A percentile compares a stretch with the other conserved stretches of the same genome.
Evolutionary conservation across 306 rosid species (phyloP).

Genomic region (Cucurbita moschata): DNA sequence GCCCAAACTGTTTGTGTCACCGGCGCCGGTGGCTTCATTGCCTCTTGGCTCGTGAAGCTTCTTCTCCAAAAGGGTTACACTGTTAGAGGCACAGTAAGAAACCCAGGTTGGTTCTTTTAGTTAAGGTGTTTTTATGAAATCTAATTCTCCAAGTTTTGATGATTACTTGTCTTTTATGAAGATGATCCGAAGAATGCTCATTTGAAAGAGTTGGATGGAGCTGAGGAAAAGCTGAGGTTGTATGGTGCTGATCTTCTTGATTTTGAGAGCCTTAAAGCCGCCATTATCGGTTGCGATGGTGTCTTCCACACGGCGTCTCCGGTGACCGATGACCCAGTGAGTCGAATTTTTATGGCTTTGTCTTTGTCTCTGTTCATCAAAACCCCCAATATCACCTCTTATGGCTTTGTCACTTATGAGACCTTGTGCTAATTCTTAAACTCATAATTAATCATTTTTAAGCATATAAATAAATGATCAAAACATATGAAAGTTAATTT

Average conservation of each 20-base stretch:
- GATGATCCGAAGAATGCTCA: constrained; percentile 71
- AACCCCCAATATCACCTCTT: too few species aligned
- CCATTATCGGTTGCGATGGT: constrained; percentile 55
- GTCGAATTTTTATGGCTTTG: too few species aligned
- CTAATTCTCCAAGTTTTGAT: neutral
- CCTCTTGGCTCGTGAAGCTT: constrained; percentile 77
- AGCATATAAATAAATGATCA: too few species aligned
- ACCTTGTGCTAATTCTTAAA: too few species aligned
- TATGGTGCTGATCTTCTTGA: constrained; percentile 69
- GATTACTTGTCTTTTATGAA: neutral
- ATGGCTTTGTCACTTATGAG: too few species aligned
- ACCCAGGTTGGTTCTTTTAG: constrained; percentile 37
- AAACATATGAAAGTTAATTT: too few species aligned
- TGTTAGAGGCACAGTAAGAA: constrained; percentile 73
- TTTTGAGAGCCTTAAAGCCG: constrained; percentile 32
- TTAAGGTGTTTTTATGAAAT: too few species aligned
- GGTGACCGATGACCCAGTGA: constrained; percentile 64
- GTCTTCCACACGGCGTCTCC: constrained; percentile 86
- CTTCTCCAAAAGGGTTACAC: constrained; percentile 59
- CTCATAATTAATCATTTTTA: too few species aligned
- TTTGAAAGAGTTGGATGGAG: constrained; percentile 76
- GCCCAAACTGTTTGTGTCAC: constrained; percentile 71
- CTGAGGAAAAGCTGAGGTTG: constrained; percentile 46
- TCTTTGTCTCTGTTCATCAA: too few species aligned
- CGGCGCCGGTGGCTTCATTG: constrained; percentile 94